Conservation (phyloP, 2,329 filamentous ascomycete genomes). For the Domatiomyces globalis region DNA sequence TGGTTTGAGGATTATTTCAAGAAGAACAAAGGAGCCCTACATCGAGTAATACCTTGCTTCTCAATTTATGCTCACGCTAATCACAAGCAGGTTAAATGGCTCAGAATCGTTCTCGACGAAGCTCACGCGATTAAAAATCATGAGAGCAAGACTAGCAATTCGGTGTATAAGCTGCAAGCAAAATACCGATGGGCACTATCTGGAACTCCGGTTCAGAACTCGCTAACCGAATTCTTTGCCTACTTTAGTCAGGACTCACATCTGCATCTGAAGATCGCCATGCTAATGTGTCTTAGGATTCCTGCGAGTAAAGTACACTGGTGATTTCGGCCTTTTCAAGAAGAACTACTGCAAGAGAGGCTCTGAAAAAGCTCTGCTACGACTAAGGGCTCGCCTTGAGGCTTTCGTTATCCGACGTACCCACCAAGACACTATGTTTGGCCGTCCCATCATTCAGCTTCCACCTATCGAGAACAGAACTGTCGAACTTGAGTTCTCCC, state of each 20-base stretch:
- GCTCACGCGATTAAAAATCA: slow-evolving; percentile 26
- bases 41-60: slow-evolving; percentile 8
- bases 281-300: slow-evolving; percentile 19
- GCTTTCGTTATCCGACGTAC: slow-evolving; percentile 42
- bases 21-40: slow-evolving; percentile 22
- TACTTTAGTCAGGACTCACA: slow-evolving; percentile 13
- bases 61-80: background rate
- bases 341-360: slow-evolving; percentile 18
- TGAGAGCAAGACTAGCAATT: slow-evolving; percentile 22
- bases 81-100: slow-evolving; percentile 20
- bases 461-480: slow-evolving; percentile 32
- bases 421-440: slow-evolving; percentile 40
- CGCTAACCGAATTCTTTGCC: slow-evolving; percentile 26
- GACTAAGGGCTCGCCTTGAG: slow-evolving; percentile 21
- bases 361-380: slow-evolving; percentile 9
- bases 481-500: slow-evolving; percentile 33
- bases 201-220: slow-evolving; percentile 29
- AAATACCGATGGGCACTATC: slow-evolving; percentile 27
- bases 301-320: slow-evolving; percentile 21
- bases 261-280: background rate
- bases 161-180: slow-evolving; percentile 24
- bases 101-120: slow-evolving; percentile 30
- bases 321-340: slow-evolving; percentile 17
- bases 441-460: slow-evolving; percentile 39
- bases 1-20: slow-evolving; percentile 20